These are phyloP conservation scores for Saccharomycopsis vini DNA, from an alignment of 805 yeast genomes.

Conservation along the genomic window DNA sequence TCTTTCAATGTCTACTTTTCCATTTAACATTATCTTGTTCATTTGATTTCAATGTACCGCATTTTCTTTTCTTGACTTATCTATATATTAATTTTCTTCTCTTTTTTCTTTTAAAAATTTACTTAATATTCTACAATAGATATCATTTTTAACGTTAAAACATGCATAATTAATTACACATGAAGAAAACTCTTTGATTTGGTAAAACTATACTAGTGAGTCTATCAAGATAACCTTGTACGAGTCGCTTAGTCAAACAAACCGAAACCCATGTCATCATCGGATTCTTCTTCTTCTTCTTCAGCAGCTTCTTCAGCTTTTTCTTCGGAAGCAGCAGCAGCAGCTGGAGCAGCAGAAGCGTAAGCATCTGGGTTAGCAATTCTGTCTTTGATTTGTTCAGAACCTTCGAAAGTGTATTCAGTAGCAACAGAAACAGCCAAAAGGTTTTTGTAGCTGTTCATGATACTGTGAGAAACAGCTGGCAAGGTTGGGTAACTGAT, in stretches of 20 bases:
- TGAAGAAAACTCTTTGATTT: no score
- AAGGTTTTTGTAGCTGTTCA: conserved; percentile 99
- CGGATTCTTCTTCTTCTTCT: conserved; percentile 57
- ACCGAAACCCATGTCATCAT: conserved; percentile 96
- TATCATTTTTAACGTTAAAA: no score
- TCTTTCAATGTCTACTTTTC: not conserved
- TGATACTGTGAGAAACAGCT: conserved; percentile 96
- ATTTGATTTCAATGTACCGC: no score
- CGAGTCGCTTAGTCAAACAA: conserved; percentile 71
- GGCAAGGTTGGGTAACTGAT: conserved; percentile 99
- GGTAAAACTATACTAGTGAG: not conserved
- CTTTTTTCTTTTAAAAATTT: no score
- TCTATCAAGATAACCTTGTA: not conserved
- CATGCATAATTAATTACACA: no score
- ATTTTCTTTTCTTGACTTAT: no score
- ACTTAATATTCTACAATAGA: no score
- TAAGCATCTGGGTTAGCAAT: conserved; percentile 99
- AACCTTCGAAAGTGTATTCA: conserved; percentile 98
- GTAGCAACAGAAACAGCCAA: conserved; percentile 97
- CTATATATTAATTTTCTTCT: no score
- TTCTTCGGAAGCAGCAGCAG: conserved; percentile 66
- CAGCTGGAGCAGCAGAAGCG: conserved; percentile 98
- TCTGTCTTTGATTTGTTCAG: conserved; percentile 98
- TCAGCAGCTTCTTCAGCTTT: conserved; percentile 66
- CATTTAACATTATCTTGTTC: no score